A percentile compares a stretch with the other conserved stretches of the same genome.
These are phyloP conservation scores for Tylopilus balloui DNA, from an alignment of 768 basidiomycete genomes.

Conservation along the genomic window DNA sequence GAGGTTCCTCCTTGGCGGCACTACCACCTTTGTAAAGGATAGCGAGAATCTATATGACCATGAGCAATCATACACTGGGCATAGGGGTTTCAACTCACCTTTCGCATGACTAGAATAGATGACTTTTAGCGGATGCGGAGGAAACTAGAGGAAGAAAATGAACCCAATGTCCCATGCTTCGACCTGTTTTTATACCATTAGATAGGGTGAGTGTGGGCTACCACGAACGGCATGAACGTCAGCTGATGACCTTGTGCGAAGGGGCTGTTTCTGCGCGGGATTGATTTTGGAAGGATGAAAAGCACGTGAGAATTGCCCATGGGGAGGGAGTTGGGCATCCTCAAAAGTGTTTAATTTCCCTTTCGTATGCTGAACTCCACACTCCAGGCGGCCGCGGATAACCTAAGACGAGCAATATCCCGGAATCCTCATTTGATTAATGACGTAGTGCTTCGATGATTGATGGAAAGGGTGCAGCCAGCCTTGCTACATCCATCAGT, in stretches of 20 bases:
- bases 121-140: background rate
- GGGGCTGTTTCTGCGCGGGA: background rate
- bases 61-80: background rate
- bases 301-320: constrained; percentile 6
- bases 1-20: constrained; percentile 64
- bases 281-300: background rate
- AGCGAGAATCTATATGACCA: constrained; percentile 52
- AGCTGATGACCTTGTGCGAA: background rate
- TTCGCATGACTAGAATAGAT: constrained; percentile 33
- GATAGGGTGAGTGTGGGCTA: background rate
- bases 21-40: constrained; percentile 68
- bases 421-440: constrained; percentile 1
- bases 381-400: background rate
- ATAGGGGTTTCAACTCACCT: constrained; percentile 29
- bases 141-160: constrained; percentile 7
- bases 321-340: constrained; percentile 1
- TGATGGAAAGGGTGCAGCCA: constrained; percentile 3
- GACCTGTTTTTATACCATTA: constrained; percentile 18
- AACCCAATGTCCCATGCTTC: background rate
- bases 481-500: background rate
- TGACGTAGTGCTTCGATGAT: background rate
- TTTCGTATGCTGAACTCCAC: background rate
- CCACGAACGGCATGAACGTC: background rate
- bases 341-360: constrained; percentile 3
- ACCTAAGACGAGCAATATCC: background rate